A percentile compares a stretch with the other conserved stretches of the same genome.
These are phyloP conservation scores for Vickermania ingenoplastis DNA, from an alignment of 208 protist genomes.

Conservation along the genomic window DNA sequence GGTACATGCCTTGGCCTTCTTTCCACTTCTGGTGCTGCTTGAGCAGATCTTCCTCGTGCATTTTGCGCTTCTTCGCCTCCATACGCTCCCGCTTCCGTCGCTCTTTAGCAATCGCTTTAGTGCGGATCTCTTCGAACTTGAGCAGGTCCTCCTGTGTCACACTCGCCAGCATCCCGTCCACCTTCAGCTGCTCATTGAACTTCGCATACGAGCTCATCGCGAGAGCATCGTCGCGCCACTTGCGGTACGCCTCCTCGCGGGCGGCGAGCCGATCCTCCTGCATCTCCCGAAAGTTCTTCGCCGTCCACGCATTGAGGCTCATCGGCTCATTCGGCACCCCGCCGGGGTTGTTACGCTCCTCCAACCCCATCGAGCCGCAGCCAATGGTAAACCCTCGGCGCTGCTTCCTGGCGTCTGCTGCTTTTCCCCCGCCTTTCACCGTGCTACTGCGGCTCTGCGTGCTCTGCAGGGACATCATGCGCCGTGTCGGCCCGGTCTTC, in stretches of 20 bases:
- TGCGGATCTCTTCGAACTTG: slow-evolving; percentile 14
- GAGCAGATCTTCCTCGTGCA: slow-evolving; percentile 14
- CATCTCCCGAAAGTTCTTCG: background rate
- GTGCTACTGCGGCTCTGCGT: background rate
- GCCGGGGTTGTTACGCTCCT: background rate
- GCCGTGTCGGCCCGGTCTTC: background rate
- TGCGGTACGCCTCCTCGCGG: slow-evolving; percentile 22
- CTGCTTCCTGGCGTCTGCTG: background rate
- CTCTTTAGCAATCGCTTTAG: slow-evolving; percentile 22
- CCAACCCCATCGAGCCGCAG: slow-evolving; percentile 2
- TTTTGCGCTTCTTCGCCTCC: slow-evolving; percentile 1
- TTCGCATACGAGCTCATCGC: slow-evolving; percentile 12
- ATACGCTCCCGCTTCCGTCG: slow-evolving; percentile 7
- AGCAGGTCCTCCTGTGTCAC: slow-evolving; percentile 6
- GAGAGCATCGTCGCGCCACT: slow-evolving; percentile 27
- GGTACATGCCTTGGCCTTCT: slow-evolving; percentile 24
- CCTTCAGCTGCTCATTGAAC: background rate
- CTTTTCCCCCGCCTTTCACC: background rate
- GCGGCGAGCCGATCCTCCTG: background rate
- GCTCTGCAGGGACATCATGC: background rate
- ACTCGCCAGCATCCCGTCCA: background rate
- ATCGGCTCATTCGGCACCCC: background rate
- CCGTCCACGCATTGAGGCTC: background rate
- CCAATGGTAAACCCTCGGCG: background rate
- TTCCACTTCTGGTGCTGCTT: slow-evolving; percentile 13